Evolutionary conservation across 768 basidiomycete species (phyloP).

Genomic region (Auricularia heimuer): DNA sequence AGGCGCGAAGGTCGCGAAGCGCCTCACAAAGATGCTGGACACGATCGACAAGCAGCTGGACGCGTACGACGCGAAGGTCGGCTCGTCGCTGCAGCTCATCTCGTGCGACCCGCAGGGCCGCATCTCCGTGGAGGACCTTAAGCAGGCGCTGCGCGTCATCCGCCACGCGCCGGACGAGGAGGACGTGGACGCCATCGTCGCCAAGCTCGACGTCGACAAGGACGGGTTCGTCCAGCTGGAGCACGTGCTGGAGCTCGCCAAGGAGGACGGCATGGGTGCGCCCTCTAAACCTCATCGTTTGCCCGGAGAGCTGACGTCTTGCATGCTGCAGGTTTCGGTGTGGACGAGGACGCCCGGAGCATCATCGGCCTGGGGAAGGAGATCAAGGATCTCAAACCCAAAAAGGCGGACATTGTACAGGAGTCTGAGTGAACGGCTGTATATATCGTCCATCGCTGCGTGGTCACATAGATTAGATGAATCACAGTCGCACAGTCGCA

Average conservation of each 20-base stretch:
- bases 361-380: constrained; percentile 78
- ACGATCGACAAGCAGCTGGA: constrained; percentile 90
- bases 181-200: constrained; percentile 74
- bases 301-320: background rate
- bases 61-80: constrained; percentile 84
- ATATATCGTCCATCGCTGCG: background rate
- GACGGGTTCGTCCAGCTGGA: constrained; percentile 94
- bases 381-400: constrained; percentile 55
- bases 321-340: constrained; percentile 49
- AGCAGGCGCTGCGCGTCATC: constrained; percentile 87
- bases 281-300: constrained; percentile 2
- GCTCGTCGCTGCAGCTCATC: constrained; percentile 76
- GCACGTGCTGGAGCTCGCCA: constrained; percentile 82
- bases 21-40: constrained; percentile 89
- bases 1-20: constrained; percentile 72
- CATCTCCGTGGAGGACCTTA: constrained; percentile 79
- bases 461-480: too few relatives aligned
- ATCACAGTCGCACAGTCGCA: too few relatives aligned
- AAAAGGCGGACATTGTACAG: constrained; percentile 90
- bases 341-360: constrained; percentile 71
- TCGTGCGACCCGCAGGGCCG: constrained; percentile 78
- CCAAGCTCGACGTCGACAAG: constrained; percentile 92
- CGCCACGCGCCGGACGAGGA: constrained; percentile 88
- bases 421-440: constrained; percentile 27
- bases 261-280: constrained; percentile 77